Evolutionary conservation across 768 basidiomycete species (phyloP), one percentile per base, ranked within the genome.

Genomic region (Lyophyllum atratum): DNA sequence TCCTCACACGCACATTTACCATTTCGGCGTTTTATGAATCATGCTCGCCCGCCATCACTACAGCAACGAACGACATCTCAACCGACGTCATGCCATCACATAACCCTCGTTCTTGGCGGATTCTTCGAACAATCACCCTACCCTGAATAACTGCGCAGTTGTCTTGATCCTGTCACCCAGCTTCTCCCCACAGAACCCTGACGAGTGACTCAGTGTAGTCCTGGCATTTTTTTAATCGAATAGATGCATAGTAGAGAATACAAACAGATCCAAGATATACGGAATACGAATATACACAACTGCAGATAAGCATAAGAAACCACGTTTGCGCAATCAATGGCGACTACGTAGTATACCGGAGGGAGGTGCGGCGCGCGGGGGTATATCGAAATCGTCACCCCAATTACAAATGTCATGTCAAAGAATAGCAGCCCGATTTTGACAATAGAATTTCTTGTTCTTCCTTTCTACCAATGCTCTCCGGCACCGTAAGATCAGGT

Each of bases 121-220:
- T 24, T 26, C 50, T n/a, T 40, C 25, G 15, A 19, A 54, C 33
- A 17, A 19, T 45, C 42, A 51, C 40, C 49, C 28, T 40, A 43
- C 47, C 55, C 52, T 54, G 53, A 31, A 54, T 34, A 45, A 15
- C 42, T n/a, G 49, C 49, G 40, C 52, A 54, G 43, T 45, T 21
- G 42, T 26, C 56, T 53, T 53, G 56, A 58, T 58, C 56, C 56
- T 58, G 56, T 58, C 51, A 58, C 17, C 50, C 37, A 22, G 9
- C n/a, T 40, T 52, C 42, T 39, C 50, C 50, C 42, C 39, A 19
- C 17, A 40, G 4, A n/a, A 21, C 50, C 50, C 52, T 40, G 52
- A 40, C 4, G 5, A 12, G 15, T n/a, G 50, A 34, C 31, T 28
- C 53, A 19, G 43, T 29, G 34, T 37, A 37, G 34, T 40, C 15